Percentiles rank a stretch among this genome's conserved stretches.
Conservation (phyloP, 2,329 filamentous ascomycete species). For the Fusarium pseudoanthophilum region DNA sequence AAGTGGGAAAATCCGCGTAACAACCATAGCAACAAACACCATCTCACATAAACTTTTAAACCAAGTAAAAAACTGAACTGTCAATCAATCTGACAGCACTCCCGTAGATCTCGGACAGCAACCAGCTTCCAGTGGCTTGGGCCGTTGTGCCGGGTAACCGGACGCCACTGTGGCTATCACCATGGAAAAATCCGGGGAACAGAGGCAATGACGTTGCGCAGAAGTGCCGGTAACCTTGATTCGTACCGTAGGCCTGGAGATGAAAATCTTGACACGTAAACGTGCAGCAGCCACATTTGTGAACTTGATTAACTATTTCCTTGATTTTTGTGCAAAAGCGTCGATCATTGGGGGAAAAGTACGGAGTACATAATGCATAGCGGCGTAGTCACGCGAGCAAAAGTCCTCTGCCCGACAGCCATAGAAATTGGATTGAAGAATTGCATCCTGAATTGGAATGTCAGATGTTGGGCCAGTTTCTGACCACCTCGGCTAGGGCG, state of each 20-base stretch:
- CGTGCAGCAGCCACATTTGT: not conserved
- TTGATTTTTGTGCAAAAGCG: not conserved
- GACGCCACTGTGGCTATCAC: slow-evolving; percentile 5
- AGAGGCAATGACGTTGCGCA: not conserved
- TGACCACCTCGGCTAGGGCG: slow-evolving; percentile 25
- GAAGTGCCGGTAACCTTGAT: not conserved
- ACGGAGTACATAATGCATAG: not conserved
- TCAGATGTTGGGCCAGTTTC: not conserved
- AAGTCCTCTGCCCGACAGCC: not conserved
- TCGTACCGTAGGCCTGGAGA: not conserved
- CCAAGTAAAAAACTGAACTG: not conserved
- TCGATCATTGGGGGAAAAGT: not conserved
- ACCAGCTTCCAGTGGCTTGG: not conserved
- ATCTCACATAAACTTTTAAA: not conserved
- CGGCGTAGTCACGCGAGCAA: not conserved
- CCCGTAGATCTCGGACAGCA: not conserved
- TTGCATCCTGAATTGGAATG: not conserved
- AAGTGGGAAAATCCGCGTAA: not conserved
- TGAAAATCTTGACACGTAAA: not conserved
- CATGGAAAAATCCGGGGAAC: not conserved
- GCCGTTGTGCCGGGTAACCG: slow-evolving; percentile 13
- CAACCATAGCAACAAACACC: not conserved
- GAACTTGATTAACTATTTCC: not conserved
- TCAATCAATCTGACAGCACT: not conserved
- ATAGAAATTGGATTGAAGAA: not conserved